phyloP scores from a whole-genome alignment of 2,329 filamentous ascomycete genomes.

The Exophiala spinifera region DNA sequence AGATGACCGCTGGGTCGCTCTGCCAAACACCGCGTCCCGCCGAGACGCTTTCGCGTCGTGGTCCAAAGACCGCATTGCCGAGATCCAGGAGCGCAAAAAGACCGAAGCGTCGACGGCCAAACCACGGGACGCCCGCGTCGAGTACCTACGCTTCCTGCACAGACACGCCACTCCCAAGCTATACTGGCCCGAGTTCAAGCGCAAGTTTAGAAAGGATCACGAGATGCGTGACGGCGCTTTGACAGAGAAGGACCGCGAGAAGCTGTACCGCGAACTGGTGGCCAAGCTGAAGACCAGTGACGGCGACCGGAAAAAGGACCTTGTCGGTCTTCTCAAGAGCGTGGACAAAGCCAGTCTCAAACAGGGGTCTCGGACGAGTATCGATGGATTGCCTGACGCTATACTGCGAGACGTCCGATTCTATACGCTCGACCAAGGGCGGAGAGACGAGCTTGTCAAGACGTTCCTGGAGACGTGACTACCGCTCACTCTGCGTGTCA shows the following conservation, averaged over 20 bases:
- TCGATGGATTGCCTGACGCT: conserved; percentile 11
- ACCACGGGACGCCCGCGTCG: conserved; percentile 66
- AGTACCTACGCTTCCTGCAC: conserved; percentile 78
- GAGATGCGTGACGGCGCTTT: conserved; percentile 59
- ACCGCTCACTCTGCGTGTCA: no score
- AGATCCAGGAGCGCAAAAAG: conserved; percentile 68
- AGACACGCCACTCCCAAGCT: conserved; percentile 82
- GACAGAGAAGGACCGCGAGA: conserved; percentile 49
- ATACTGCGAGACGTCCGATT: conserved; percentile 23
- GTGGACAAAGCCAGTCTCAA: conserved; percentile 1
- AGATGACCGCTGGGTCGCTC: conserved; percentile 80
- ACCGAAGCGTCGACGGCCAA: not conserved
- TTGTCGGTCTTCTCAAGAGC: conserved; percentile 43
- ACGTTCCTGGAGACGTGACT: conserved; percentile 23
- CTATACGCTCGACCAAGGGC: conserved; percentile 21
- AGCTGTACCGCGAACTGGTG: conserved; percentile 48
- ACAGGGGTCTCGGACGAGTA: not conserved
- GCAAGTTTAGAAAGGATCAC: conserved; percentile 79
- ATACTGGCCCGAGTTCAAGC: conserved; percentile 95
- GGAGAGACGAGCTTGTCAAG: conserved; percentile 25
- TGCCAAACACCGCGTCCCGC: conserved; percentile 75
- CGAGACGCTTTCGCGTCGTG: conserved; percentile 82
- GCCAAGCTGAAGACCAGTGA: conserved; percentile 46
- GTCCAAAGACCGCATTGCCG: conserved; percentile 71
- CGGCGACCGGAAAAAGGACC: conserved; percentile 45